Evolutionary conservation across 176 grass and related monocot genomes (phyloP).

Genomic region (Hsuehochloa calcarea): DNA sequence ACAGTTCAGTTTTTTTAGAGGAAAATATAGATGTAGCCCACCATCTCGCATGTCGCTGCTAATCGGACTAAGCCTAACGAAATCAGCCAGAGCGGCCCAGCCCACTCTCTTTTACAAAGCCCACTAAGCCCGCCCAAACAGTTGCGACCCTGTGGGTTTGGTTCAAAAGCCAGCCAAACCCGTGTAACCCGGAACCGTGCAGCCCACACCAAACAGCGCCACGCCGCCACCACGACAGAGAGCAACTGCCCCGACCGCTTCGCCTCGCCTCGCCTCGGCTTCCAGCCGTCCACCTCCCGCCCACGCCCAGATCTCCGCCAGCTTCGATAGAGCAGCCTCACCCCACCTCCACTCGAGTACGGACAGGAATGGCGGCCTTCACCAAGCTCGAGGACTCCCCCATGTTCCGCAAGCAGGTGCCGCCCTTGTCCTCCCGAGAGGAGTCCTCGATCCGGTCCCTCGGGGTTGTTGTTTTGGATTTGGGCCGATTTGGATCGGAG

Average conservation of each 20-base stretch:
- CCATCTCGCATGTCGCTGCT: too few relatives aligned
- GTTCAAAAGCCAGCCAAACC: not conserved
- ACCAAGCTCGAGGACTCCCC: slow-evolving; percentile 98
- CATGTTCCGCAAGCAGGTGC: slow-evolving; percentile 96
- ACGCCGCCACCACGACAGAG: slow-evolving; percentile 6
- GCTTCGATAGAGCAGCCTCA: slow-evolving; percentile 28
- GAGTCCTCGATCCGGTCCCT: slow-evolving; percentile 6
- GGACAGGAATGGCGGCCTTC: slow-evolving; percentile 63
- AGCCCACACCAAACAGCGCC: not conserved
- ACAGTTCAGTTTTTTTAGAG: too few relatives aligned
- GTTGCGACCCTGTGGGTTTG: not conserved
- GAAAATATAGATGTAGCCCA: too few relatives aligned
- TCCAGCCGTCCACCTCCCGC: slow-evolving; percentile 42
- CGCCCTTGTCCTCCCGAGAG: not conserved
- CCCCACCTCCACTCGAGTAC: slow-evolving; percentile 1
- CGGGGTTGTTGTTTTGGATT: not conserved
- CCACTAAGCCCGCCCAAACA: not conserved
- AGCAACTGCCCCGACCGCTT: slow-evolving; percentile 23
- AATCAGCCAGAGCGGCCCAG: not conserved
- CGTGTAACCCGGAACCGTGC: not conserved
- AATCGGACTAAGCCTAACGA: too few relatives aligned
- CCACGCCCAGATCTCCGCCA: slow-evolving; percentile 48
- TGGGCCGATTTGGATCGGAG: not conserved
- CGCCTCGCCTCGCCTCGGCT: not conserved
- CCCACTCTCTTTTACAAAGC: not conserved